phyloP scores from a whole-genome alignment of 768 basidiomycete genomes.

The Termitomyces sp. region DNA sequence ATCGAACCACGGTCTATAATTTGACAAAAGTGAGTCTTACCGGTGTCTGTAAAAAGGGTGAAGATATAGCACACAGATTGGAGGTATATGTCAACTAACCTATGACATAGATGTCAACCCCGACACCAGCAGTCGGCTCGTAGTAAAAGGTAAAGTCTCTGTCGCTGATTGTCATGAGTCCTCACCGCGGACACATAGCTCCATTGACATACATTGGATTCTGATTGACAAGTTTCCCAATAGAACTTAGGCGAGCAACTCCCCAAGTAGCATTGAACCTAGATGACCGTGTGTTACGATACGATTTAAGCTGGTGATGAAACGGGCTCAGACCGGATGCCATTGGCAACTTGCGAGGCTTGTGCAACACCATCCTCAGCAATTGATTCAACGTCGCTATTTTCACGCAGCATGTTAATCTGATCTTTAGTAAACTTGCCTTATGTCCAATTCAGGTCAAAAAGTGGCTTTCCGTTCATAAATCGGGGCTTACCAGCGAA shows the following conservation, averaged over 20 bases:
- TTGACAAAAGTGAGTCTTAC: not conserved
- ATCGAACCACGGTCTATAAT: not conserved
- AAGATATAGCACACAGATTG: not conserved
- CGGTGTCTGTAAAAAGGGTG: conserved; percentile 17
- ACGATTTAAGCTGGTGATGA: too few relatives aligned
- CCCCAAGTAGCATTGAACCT: conserved; percentile 31
- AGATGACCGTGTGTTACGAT: not conserved
- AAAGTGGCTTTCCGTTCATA: too few relatives aligned
- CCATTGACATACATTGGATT: conserved; percentile 4
- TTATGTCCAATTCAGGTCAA: not conserved
- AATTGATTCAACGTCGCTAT: conserved; percentile 18
- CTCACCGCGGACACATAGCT: not conserved
- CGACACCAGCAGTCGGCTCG: conserved; percentile 12
- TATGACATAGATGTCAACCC: conserved; percentile 32
- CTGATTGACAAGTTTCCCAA: conserved; percentile 12
- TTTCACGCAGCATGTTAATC: conserved; percentile 16
- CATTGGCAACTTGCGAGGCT: conserved; percentile 6
- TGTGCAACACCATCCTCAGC: conserved; percentile 21
- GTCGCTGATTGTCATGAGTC: not conserved
- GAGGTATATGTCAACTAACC: conserved; percentile 18
- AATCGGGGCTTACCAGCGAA: conserved; percentile 20
- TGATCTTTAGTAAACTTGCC: conserved; percentile 13
- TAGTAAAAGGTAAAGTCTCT: conserved; percentile 7
- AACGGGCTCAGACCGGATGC: conserved; percentile 13
- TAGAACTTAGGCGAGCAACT: conserved; percentile 21